These are phyloP conservation scores for Penicillium turbatum DNA, from an alignment of 495 filamentous ascomycete species.

Conservation along the genomic window DNA sequence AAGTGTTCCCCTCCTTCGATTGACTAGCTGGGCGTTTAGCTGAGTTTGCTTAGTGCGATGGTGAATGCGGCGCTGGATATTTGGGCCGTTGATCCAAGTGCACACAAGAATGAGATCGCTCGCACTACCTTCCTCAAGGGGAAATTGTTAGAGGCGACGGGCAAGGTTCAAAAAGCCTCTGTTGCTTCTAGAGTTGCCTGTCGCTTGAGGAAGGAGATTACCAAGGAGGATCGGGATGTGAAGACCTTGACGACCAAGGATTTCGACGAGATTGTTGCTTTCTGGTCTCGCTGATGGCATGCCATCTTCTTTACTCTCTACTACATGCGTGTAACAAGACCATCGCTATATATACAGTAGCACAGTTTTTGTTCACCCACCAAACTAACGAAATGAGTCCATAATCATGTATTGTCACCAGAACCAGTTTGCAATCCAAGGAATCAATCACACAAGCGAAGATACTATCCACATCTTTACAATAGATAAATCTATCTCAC, in stretches of 20 bases:
- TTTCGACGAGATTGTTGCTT: neutral
- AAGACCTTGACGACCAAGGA: neutral
- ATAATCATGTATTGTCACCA: no score
- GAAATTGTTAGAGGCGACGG: slow-evolving; percentile 10
- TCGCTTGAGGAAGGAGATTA: neutral
- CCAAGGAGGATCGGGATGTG: neutral
- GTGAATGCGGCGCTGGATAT: slow-evolving; percentile 22
- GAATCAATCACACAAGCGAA: no score
- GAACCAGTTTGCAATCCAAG: no score
- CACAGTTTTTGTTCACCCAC: neutral
- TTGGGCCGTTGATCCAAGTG: slow-evolving; percentile 16
- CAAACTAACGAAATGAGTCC: no score
- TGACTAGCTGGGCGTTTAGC: neutral
- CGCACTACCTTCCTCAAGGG: slow-evolving; percentile 24
- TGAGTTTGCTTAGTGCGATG: slow-evolving; percentile 6
- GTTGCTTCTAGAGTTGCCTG: slow-evolving; percentile 7
- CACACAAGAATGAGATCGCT: slow-evolving; percentile 22
- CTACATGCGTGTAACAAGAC: no score
- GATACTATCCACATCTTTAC: no score
- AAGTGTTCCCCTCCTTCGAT: slow-evolving; percentile 1
- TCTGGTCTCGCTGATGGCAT: neutral
- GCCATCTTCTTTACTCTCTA: neutral
- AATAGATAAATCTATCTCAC: no score
- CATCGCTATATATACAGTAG: no score
- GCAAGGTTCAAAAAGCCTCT: slow-evolving; percentile 15